Evolutionary conservation across 1,284 basidiomycete species (phyloP).

Genomic region (Ceratobasidium theobromae): DNA sequence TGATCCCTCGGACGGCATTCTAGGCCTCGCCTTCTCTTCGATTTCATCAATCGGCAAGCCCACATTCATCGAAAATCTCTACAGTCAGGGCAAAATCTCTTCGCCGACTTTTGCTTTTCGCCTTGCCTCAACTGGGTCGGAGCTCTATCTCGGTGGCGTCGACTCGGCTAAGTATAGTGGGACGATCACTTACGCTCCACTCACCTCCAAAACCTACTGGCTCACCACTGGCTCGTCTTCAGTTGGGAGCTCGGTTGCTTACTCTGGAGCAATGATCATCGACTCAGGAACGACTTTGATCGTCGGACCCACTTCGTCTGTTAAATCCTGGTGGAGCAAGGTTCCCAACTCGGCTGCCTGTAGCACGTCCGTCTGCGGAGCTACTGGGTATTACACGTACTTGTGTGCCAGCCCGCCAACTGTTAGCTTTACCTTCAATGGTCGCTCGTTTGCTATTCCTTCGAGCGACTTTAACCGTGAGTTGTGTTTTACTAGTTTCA

Average conservation of each 20-base stretch:
- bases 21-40: conserved; percentile 38
- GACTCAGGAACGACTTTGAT: conserved; percentile 48
- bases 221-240: not conserved
- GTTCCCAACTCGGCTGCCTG: not conserved
- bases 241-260: not conserved
- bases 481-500: not conserved
- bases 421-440: conserved; percentile 42
- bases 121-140: conserved; percentile 53
- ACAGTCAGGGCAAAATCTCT: conserved; percentile 42
- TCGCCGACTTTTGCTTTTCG: conserved; percentile 56
- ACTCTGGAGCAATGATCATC: conserved; percentile 38
- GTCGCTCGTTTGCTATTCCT: conserved; percentile 49
- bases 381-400: conserved; percentile 29
- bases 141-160: conserved; percentile 60
- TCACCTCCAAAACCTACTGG: conserved; percentile 6
- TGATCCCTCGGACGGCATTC: conserved; percentile 37
- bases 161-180: conserved; percentile 46
- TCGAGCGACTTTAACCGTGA: conserved; percentile 66
- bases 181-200: conserved; percentile 39
- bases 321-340: conserved; percentile 36
- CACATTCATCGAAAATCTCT: conserved; percentile 36
- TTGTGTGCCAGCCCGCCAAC: conserved; percentile 41
- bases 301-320: conserved; percentile 40
- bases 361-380: not conserved
- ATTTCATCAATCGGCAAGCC: conserved; percentile 32